Base-by-base conservation (phyloP, 768 basidiomycete species). In the Solioccasus polychromus region DNA sequence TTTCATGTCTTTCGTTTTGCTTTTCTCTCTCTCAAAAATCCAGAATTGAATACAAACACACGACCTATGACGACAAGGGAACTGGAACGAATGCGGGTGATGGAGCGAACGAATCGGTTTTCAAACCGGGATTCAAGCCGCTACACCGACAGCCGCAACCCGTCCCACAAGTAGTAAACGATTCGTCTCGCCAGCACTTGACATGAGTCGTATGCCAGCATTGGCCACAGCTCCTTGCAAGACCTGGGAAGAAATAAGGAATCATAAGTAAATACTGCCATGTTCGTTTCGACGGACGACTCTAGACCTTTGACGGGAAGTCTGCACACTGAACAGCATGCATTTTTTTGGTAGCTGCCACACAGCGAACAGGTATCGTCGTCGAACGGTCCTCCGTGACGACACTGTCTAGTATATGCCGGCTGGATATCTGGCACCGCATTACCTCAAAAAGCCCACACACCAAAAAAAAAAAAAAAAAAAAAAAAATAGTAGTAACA, bases 231-330 rank as follows among this genome's bases (percentile, higher is more conserved):
- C 72, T 80, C 40, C 73, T 69, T 6, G 82, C 80, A 11, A 87
- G 71, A 20, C 84, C 85, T 86, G 39, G 7, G 18, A 12, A 37
- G 1, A 20, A 35, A 44, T 37, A 5, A 20, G 35, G 31, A 4
- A 20, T 25, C 22, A 35, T 7, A 11, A 18, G 32, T 41, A 28
- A n/a, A 24, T 19, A 2, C 41, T 42, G 3, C 3, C 2, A 4
- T 17, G n/a, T n/a, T n/a, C n/a, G n/a, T n/a, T n/a, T n/a, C n/a
- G n/a, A n/a, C 3, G 23, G 28, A 5, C n/a, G 1, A 60, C 72
- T 9, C 51, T n/a, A n/a, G 80, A 28, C 89, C 86, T 74, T 80
- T 85, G 46, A 85, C 80, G 6, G 86, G 83, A 24, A 91, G 74
- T 38, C 87, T 75, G 60, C 89, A 91, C 15, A 91, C 75, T 0